phyloP scores from a whole-genome alignment of 2,329 filamentous ascomycete species.

The Diaporthe amygdali region DNA sequence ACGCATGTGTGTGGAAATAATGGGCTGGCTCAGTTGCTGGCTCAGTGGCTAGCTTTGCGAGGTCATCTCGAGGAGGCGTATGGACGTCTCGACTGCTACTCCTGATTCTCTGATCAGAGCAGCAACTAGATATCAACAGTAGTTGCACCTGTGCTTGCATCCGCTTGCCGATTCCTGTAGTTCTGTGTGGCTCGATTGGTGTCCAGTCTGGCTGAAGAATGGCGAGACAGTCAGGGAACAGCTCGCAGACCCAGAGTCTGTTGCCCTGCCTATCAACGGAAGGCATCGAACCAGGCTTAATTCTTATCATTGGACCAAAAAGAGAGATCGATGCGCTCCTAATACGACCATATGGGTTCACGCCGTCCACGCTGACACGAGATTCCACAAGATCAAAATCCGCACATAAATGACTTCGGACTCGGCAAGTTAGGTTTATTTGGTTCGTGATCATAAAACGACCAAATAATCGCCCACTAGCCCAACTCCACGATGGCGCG shows the following conservation, averaged over 20 bases:
- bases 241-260: background rate
- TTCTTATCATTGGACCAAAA: background rate
- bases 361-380: background rate
- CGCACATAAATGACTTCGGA: background rate
- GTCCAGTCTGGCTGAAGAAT: background rate
- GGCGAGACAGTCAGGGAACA: background rate
- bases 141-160: background rate
- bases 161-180: background rate
- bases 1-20: too few species aligned
- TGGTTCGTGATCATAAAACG: background rate
- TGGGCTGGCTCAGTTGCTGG: background rate
- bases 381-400: background rate
- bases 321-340: background rate
- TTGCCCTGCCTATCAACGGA: background rate
- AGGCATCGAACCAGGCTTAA: fast-evolving
- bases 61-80: fast-evolving
- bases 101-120: background rate
- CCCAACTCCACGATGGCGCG: conserved; percentile 2
- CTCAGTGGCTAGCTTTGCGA: too few species aligned
- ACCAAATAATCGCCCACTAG: background rate
- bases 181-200: background rate
- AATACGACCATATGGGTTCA: background rate
- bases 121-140: background rate
- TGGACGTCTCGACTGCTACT: background rate
- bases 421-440: background rate